Evolutionary conservation across 2,329 filamentous ascomycete genomes (phyloP).

Genomic region (Aciculosporium take): DNA sequence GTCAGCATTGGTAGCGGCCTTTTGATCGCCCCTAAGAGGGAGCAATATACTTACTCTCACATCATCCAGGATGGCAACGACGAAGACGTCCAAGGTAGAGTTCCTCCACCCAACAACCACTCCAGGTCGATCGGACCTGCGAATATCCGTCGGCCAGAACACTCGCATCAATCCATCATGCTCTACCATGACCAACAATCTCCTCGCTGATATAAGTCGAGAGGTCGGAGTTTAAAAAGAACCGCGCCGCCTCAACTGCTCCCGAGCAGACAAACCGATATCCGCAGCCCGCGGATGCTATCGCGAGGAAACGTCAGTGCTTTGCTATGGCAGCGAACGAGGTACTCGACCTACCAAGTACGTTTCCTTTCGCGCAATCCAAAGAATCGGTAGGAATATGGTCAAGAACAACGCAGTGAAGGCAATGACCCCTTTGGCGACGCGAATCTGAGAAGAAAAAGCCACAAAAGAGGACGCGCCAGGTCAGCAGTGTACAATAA

Average conservation of each 20-base stretch:
- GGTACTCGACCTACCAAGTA: constrained; percentile 46
- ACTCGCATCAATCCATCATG: constrained; percentile 89
- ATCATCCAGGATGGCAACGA: constrained; percentile 77
- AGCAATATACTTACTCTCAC: constrained; percentile 57
- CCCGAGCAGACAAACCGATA: constrained; percentile 80
- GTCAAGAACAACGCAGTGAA: constrained; percentile 75
- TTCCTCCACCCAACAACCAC: constrained; percentile 95
- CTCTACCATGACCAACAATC: constrained; percentile 45
- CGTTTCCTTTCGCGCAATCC: constrained; percentile 68
- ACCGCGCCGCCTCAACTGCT: constrained; percentile 84
- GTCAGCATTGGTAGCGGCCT: not conserved
- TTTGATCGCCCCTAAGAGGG: not conserved
- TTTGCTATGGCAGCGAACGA: not conserved
- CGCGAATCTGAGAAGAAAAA: constrained; percentile 48
- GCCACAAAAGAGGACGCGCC: not conserved
- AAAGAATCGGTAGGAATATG: constrained; percentile 70
- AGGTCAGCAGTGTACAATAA: not conserved
- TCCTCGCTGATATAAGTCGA: constrained; percentile 13
- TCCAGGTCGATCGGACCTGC: constrained; percentile 56
- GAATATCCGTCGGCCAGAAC: constrained; percentile 90
- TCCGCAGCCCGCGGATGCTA: constrained; percentile 71
- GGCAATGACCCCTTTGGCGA: constrained; percentile 69
- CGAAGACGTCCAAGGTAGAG: constrained; percentile 77
- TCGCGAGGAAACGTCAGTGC: not conserved
- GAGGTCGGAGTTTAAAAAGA: constrained; percentile 54